Percentiles rank a stretch among this genome's conserved stretches.
Conservation (phyloP, 1,284 basidiomycete species). For the Puccinia triticina region DNA sequence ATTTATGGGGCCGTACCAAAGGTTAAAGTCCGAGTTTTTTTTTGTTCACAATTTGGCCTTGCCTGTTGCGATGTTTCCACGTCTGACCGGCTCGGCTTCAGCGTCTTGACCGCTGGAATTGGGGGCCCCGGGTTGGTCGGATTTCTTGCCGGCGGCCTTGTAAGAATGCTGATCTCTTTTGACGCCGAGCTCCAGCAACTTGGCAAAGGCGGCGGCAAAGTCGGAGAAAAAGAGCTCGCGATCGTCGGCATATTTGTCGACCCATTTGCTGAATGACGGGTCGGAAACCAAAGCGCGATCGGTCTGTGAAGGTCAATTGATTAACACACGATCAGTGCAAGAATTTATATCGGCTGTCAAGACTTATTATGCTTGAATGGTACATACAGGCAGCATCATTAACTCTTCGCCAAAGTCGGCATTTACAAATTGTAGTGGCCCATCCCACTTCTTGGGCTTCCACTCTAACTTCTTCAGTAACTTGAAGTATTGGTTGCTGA, state of each 20-base stretch:
- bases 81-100: constrained; percentile 31
- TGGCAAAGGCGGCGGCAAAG: constrained; percentile 63
- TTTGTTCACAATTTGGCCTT: neutral
- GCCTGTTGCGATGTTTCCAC: constrained; percentile 6
- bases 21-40: neutral
- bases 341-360: constrained; percentile 11
- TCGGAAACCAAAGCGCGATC: constrained; percentile 63
- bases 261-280: constrained; percentile 61
- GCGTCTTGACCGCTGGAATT: constrained; percentile 22
- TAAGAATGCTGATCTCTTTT: constrained; percentile 32
- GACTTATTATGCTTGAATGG: neutral
- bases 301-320: constrained; percentile 55
- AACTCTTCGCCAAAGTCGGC: constrained; percentile 63
- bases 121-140: constrained; percentile 23
- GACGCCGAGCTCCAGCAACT: constrained; percentile 60
- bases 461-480: constrained; percentile 62
- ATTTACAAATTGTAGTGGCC: constrained; percentile 63
- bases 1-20: neutral
- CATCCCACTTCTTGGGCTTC: constrained; percentile 65
- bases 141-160: constrained; percentile 37
- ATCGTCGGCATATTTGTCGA: constrained; percentile 64
- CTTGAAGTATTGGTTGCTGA: constrained; percentile 64
- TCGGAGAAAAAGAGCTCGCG: constrained; percentile 65
- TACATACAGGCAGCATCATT: constrained; percentile 66
- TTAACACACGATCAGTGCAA: constrained; percentile 55